Conservation (phyloP, 805 yeast genomes). For the Yamadazyma sp. region DNA sequence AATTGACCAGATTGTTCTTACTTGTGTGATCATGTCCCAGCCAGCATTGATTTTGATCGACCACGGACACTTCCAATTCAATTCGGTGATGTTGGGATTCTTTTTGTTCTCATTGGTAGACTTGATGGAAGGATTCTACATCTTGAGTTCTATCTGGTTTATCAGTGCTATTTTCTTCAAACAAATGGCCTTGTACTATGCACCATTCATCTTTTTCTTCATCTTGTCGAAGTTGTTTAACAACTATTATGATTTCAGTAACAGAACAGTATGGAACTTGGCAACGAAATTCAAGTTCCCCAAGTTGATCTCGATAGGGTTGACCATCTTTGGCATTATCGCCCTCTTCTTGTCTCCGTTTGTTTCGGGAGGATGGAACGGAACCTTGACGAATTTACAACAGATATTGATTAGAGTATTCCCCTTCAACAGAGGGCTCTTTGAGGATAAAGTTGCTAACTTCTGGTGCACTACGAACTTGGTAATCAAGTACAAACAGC, state of each 20-base stretch:
- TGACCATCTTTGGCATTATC: conserved; percentile 60
- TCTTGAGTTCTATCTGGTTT: conserved; percentile 73
- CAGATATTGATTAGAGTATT: conserved; percentile 72
- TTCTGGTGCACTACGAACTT: conserved; percentile 96
- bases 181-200: conserved; percentile 93
- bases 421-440: conserved; percentile 90
- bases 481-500: conserved; percentile 62
- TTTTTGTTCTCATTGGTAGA: conserved; percentile 67
- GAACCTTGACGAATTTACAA: conserved; percentile 20
- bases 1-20: conserved; percentile 72
- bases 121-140: conserved; percentile 60
- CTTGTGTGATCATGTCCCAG: conserved; percentile 78
- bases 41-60: conserved; percentile 84
- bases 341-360: conserved; percentile 59
- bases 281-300: conserved; percentile 46
- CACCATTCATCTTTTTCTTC: conserved; percentile 84
- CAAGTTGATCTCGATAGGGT: conserved; percentile 59
- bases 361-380: conserved; percentile 24
- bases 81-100: conserved; percentile 90
- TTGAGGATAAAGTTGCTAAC: conserved; percentile 96
- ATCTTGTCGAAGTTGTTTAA: conserved; percentile 53
- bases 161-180: conserved; percentile 79
- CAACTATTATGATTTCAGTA: conserved; percentile 19
- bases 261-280: conserved; percentile 11
- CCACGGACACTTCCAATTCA: conserved; percentile 97